phyloP scores from a whole-genome alignment of 2,329 filamentous ascomycete species.

The Diplodia corticola region DNA sequence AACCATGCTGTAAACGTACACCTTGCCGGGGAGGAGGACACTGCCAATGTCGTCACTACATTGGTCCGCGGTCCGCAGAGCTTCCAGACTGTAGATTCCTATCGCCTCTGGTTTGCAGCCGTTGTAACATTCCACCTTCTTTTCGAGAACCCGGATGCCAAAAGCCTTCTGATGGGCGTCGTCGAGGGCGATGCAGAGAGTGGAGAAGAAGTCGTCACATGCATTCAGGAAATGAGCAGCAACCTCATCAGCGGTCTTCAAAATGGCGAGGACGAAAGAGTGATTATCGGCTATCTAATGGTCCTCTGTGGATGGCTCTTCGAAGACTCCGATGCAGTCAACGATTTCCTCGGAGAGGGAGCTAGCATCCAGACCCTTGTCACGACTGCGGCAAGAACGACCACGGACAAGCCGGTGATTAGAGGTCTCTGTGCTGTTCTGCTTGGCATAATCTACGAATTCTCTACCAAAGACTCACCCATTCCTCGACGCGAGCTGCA shows the following conservation, averaged over 20 bases:
- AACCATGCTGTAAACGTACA: conserved; percentile 87
- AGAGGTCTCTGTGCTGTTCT: conserved; percentile 83
- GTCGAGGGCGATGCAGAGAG: conserved; percentile 85
- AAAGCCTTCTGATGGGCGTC: conserved; percentile 75
- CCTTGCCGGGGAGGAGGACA: conserved; percentile 68
- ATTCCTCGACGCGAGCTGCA: conserved; percentile 80
- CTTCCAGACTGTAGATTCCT: conserved; percentile 71
- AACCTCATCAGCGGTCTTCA: conserved; percentile 82
- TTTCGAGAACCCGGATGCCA: conserved; percentile 69
- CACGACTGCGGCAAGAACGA: conserved; percentile 68
- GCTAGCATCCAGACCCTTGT: conserved; percentile 88
- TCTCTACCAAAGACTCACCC: conserved; percentile 95
- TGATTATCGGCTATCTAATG: conserved; percentile 85
- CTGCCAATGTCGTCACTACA: conserved; percentile 84
- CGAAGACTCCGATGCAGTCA: conserved; percentile 85
- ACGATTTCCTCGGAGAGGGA: conserved; percentile 89
- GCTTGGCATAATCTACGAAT: conserved; percentile 89
- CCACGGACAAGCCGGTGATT: conserved; percentile 63
- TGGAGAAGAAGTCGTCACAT: conserved; percentile 93
- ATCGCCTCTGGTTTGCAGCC: conserved; percentile 85
- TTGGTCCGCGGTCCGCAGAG: conserved; percentile 68
- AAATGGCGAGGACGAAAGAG: conserved; percentile 72
- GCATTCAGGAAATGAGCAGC: conserved; percentile 82
- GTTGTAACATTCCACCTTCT: conserved; percentile 84
- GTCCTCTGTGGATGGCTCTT: conserved; percentile 86